Evolutionary conservation across 2,329 filamentous ascomycete species (phyloP).

Genomic region (Sporothrix pallida): DNA sequence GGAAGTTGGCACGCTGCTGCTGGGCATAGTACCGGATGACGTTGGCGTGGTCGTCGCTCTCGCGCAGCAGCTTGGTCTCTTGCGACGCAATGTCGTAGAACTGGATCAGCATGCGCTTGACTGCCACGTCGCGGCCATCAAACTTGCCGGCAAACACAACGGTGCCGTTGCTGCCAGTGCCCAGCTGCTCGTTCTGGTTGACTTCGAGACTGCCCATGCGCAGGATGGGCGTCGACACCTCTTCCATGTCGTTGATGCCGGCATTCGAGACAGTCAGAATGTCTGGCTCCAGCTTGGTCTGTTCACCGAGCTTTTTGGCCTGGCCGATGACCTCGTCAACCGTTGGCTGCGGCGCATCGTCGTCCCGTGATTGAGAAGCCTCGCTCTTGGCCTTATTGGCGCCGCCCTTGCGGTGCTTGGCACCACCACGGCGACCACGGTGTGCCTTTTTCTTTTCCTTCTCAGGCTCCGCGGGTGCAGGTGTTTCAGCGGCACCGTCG

Average conservation of each 20-base stretch:
- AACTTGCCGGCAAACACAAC: conserved; percentile 94
- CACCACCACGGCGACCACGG: conserved; percentile 73
- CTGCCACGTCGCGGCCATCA: conserved; percentile 88
- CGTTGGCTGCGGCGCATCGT: conserved; percentile 52
- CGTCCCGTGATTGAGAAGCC: conserved; percentile 56
- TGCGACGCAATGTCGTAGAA: conserved; percentile 96
- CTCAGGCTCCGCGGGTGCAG: conserved; percentile 42
- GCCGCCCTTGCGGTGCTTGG: conserved; percentile 65
- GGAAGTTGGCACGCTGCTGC: conserved; percentile 83
- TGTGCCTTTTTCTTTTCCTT: conserved; percentile 69
- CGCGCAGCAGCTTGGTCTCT: conserved; percentile 86
- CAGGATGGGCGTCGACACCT: conserved; percentile 64
- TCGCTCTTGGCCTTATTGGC: conserved; percentile 54
- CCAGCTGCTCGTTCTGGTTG: conserved; percentile 66
- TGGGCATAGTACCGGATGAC: conserved; percentile 97
- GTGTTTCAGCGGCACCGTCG: neutral
- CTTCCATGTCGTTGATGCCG: conserved; percentile 58
- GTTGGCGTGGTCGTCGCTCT: conserved; percentile 95
- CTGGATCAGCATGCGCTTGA: conserved; percentile 95
- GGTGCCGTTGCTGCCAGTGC: conserved; percentile 93
- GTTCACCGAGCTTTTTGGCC: conserved; percentile 62
- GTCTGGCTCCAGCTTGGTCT: conserved; percentile 61
- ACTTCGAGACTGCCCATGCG: conserved; percentile 69
- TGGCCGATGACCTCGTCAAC: conserved; percentile 68
- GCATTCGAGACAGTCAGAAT: conserved; percentile 58